phyloP scores from a whole-genome alignment of 768 basidiomycete species.

The Cyathus striatus region DNA sequence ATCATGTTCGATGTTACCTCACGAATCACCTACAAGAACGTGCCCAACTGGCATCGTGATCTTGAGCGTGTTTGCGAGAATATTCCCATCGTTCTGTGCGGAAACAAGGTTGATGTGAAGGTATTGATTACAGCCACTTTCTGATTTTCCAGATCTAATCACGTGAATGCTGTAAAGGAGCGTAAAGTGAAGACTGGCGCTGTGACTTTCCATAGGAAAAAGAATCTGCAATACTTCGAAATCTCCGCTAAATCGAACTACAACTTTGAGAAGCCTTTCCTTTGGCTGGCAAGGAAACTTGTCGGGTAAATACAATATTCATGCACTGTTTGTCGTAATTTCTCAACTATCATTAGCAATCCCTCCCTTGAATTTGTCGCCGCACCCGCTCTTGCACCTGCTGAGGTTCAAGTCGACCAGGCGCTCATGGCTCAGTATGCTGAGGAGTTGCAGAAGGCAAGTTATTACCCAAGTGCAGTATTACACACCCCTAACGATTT shows the following conservation, averaged over 20 bases:
- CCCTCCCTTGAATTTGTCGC: constrained; percentile 90
- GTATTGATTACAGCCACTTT: constrained; percentile 35
- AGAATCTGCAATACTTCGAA: constrained; percentile 99
- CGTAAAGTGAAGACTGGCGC: constrained; percentile 99
- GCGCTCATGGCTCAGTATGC: constrained; percentile 77
- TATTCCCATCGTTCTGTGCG: constrained; percentile 98
- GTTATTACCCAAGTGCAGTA: constrained; percentile 9
- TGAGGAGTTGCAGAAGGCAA: constrained; percentile 65
- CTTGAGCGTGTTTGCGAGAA: constrained; percentile 99
- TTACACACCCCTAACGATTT: constrained; percentile 7
- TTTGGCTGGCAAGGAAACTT: constrained; percentile 97
- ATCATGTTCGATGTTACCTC: constrained; percentile 99
- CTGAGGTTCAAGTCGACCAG: constrained; percentile 83
- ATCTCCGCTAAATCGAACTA: constrained; percentile 99
- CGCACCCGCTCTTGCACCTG: constrained; percentile 91
- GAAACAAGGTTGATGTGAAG: constrained; percentile 99
- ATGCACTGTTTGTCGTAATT: not conserved
- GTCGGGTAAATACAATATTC: constrained; percentile 68
- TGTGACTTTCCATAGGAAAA: constrained; percentile 99
- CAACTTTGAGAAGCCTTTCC: constrained; percentile 99
- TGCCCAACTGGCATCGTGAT: constrained; percentile 99
- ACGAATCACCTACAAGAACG: constrained; percentile 99
- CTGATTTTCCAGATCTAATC: constrained; percentile 4
- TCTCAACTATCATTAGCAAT: constrained; percentile 48
- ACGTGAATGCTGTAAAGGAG: constrained; percentile 52